Conservation (phyloP, 176 grass and related monocot genomes). For the Melocanna baccifera region DNA sequence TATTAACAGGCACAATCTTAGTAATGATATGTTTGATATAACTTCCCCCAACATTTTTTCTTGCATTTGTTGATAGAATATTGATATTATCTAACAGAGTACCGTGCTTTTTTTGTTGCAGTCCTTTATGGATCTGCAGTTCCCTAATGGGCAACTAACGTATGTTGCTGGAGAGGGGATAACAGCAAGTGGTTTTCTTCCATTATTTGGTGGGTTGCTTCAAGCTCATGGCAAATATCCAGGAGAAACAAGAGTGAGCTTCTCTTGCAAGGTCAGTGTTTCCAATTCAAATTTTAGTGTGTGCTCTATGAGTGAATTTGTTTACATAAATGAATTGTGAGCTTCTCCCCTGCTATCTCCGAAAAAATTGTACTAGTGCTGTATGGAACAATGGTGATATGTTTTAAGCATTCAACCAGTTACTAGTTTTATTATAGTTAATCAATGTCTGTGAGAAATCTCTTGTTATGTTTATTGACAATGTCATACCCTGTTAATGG, state of each 20-base stretch:
- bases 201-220: slow-evolving; percentile 76
- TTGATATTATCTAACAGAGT: neutral
- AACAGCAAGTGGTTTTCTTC: slow-evolving; percentile 76
- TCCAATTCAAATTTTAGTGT: neutral
- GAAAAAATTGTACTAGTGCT: neutral
- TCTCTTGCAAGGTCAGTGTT: slow-evolving; percentile 75
- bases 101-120: slow-evolving; percentile 35
- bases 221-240: slow-evolving; percentile 91
- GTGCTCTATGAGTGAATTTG: neutral
- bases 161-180: slow-evolving; percentile 91
- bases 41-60: neutral
- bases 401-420: neutral
- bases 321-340: neutral
- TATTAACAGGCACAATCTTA: neutral
- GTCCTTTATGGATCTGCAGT: slow-evolving; percentile 96
- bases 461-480: neutral
- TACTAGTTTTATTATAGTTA: neutral
- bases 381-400: neutral
- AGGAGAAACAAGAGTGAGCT: slow-evolving; percentile 85
- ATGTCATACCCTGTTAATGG: neutral
- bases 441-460: neutral
- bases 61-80: neutral
- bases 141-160: slow-evolving; percentile 91
- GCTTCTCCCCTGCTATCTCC: neutral
- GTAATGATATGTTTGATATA: neutral